Percentiles rank a stretch among this genome's conserved stretches.
These are phyloP conservation scores for Exophiala sp. DNA, from an alignment of 2,329 filamentous ascomycete species.

Conservation along the genomic window DNA sequence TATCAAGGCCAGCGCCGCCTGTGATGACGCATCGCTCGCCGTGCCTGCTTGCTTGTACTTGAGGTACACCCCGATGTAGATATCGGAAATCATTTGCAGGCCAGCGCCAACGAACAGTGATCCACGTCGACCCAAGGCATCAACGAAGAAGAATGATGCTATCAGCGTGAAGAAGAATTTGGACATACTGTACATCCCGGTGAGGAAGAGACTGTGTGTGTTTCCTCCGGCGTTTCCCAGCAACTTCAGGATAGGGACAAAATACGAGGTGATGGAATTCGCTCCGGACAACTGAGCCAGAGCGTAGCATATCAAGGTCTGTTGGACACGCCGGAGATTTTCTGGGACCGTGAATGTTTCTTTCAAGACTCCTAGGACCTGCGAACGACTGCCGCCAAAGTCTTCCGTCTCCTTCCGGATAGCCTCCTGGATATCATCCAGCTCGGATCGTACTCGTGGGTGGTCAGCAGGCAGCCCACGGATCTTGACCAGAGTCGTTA, in stretches of 20 bases:
- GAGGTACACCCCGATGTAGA: slow-evolving; percentile 43
- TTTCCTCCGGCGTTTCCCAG: slow-evolving; percentile 34
- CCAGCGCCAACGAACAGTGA: slow-evolving; percentile 37
- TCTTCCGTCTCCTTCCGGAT: slow-evolving; percentile 23
- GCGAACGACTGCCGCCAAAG: slow-evolving; percentile 2
- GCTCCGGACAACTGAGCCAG: slow-evolving; percentile 46
- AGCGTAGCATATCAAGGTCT: slow-evolving; percentile 37
- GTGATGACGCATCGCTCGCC: slow-evolving; percentile 31
- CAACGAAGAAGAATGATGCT: slow-evolving; percentile 45
- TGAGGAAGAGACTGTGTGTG: slow-evolving; percentile 38
- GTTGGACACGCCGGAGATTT: slow-evolving; percentile 42
- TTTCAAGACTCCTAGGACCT: slow-evolving; percentile 30
- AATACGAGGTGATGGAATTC: slow-evolving; percentile 44
- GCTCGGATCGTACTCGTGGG: slow-evolving; percentile 29
- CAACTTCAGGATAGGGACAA: slow-evolving; percentile 43
- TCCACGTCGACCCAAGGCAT: slow-evolving; percentile 41
- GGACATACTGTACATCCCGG: slow-evolving; percentile 43
- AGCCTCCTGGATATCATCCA: slow-evolving; percentile 31
- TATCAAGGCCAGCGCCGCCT: slow-evolving; percentile 43
- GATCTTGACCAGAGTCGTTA: slow-evolving; percentile 30
- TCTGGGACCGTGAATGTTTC: slow-evolving; percentile 38
- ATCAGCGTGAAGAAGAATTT: slow-evolving; percentile 44
- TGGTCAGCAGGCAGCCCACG: slow-evolving; percentile 34
- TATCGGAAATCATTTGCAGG: slow-evolving; percentile 41
- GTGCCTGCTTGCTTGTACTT: slow-evolving; percentile 32